phyloP scores from a whole-genome alignment of 2,329 filamentous ascomycete genomes.

The Stylonectria norvegica region DNA sequence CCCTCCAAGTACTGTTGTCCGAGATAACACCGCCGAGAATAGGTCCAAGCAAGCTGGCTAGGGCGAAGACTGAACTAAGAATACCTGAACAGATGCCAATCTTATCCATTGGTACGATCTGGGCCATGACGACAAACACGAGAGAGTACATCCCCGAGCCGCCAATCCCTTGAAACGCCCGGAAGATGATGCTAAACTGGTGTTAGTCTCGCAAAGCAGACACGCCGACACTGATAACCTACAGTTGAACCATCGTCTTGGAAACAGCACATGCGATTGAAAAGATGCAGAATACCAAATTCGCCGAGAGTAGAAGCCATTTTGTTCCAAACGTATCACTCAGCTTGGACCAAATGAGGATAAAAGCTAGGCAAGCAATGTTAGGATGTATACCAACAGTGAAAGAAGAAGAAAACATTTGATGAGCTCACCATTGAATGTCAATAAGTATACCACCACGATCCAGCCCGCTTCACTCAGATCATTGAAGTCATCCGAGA shows the following conservation, averaged over 20 bases:
- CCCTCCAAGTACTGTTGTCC: slow-evolving; percentile 8
- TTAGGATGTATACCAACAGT: too few relatives aligned
- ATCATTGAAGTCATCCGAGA: slow-evolving; percentile 4
- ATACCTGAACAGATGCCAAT: slow-evolving; percentile 4
- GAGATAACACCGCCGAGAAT: slow-evolving; percentile 9
- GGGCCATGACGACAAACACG: slow-evolving; percentile 3
- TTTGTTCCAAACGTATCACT: slow-evolving; percentile 6
- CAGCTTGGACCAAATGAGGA: slow-evolving; percentile 5
- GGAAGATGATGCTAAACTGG: slow-evolving; percentile 3
- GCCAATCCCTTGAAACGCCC: slow-evolving; percentile 7
- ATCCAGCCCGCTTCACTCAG: slow-evolving; percentile 1
- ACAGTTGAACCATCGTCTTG: slow-evolving; percentile 5
- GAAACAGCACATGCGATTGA: slow-evolving; percentile 4
- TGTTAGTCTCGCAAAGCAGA: too few relatives aligned
- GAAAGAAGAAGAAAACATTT: not conserved
- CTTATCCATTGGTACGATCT: slow-evolving; percentile 7
- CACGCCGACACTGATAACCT: not conserved
- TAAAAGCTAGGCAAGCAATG: too few relatives aligned
- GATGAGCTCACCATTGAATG: not conserved
- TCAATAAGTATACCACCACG: slow-evolving; percentile 3
- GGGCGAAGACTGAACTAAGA: slow-evolving; percentile 4
- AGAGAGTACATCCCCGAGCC: slow-evolving; percentile 8
- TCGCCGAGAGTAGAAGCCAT: slow-evolving; percentile 1
- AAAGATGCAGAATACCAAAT: slow-evolving; percentile 2
- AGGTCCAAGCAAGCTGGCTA: slow-evolving; percentile 10